Evolutionary conservation across 2,329 filamentous ascomycete genomes (phyloP), one percentile per base, ranked within the genome.

Genomic region (Aureobasidium subglaciale): DNA sequence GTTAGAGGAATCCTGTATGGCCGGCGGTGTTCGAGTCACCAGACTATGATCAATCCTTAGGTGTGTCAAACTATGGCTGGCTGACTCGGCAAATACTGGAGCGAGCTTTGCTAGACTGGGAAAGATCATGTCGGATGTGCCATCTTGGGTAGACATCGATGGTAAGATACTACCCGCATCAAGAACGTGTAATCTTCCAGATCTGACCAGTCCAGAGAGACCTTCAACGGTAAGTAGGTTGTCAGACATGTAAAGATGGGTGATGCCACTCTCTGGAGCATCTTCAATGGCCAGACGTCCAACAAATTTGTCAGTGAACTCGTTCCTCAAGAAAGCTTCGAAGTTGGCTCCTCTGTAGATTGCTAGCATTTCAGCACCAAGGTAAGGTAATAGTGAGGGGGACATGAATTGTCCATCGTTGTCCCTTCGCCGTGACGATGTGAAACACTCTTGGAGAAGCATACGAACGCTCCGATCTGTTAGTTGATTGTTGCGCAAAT

Each of bases 161-260:
- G 67, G 68, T 61, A 72, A 67, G 20, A 81, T 68, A 2, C 72
- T 75, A 1, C 81, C 81, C 29, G 73, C 71, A 66, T 85, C 81
- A 2, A 84, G 69, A 2, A 80, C 76, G 60, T 81, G 74, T 8
- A 85, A 67, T 29, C 75, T 70, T 52, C 68, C 71, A 7, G 79
- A 79, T 46, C 74, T 68, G 10, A 83, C 62, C 5, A 84, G 68
- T 15, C 74, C 76, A 3, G 76, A 78, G 5, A 80, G 67, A 0
- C 79, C 80, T 63, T 82, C 79, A 0, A 80, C 74, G 1, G 78
- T 81, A 5, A 84, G 64, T 3, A 69, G 62, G 56, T 84, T 85
- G 7, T 75, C 74, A 3, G 80, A 73, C 13, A 84, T 73, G 61
- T 81, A 82, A 2, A 85, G 68, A 67, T 85, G 81, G 0, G 81